These are phyloP conservation scores for Sarocladium strictum DNA, from an alignment of 2,329 filamentous ascomycete species.

Conservation along the genomic window DNA sequence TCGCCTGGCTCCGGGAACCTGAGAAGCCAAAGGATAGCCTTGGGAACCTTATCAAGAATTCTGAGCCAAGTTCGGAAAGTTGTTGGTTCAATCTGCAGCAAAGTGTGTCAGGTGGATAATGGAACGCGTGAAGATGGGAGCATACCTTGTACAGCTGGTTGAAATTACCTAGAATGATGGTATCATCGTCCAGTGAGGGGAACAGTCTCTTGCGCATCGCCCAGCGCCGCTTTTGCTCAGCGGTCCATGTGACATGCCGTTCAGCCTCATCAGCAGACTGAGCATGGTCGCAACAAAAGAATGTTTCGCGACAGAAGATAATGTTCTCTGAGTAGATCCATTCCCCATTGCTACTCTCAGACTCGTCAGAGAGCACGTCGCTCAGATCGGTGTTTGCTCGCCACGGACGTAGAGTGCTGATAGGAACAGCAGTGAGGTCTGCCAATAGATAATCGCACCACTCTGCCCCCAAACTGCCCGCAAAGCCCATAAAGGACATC, in stretches of 20 bases:
- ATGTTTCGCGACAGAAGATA: constrained; percentile 88
- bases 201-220: constrained; percentile 91
- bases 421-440: constrained; percentile 80
- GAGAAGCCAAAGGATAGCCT: constrained; percentile 90
- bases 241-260: constrained; percentile 66
- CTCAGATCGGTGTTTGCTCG: constrained; percentile 68
- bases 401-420: constrained; percentile 72
- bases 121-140: background rate
- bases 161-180: constrained; percentile 93
- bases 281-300: constrained; percentile 96
- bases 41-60: constrained; percentile 78
- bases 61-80: constrained; percentile 95
- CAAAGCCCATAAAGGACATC: constrained; percentile 99
- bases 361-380: constrained; percentile 62
- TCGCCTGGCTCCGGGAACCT: constrained; percentile 94
- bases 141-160: constrained; percentile 96
- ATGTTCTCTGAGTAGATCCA: constrained; percentile 99
- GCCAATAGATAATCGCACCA: constrained; percentile 98
- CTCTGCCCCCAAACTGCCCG: constrained; percentile 89
- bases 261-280: constrained; percentile 77
- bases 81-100: constrained; percentile 79
- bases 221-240: constrained; percentile 80
- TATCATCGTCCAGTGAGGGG: constrained; percentile 72
- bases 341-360: constrained; percentile 61
- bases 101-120: background rate